Evolutionary conservation across 1,139 yeast genomes (phyloP), one percentile per base, ranked within the genome.

Genomic region (Taphrina populina): DNA sequence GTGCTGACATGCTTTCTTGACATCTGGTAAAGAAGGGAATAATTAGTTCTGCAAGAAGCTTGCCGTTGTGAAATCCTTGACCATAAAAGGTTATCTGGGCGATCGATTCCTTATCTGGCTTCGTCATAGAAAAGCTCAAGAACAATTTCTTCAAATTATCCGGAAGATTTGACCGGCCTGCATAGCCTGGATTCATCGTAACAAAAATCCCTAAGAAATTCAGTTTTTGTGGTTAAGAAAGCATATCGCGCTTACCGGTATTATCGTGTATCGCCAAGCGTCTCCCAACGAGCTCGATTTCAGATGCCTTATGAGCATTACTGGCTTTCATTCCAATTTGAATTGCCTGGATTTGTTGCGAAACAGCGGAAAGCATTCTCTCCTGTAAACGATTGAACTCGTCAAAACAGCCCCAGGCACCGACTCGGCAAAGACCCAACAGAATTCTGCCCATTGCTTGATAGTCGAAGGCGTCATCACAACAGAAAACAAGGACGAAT

Each of bases 341-440:
- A 39, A 88, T 86, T 15, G 71, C 73, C 63, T 85, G 95, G 36
- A 92, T 77, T 64, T 84, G 90, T 0, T 94, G 81, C 0, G 96
- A 84, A 0, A 88, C 84, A 0, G 96, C 92, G 69, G 96, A 87
- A 52, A 92, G 71, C 58, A 83, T 83, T 13, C 76, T 76, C 58
- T 79, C 80, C 49, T 83, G 83, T 46, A 92, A 75, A 62, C 98
- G 76, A 66, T 92, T 92, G 65, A 92, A 90, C 67, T 92, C 98
- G 68, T 92, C 98, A 70, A 92, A 92, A 67, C 97, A 90, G 2
- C 92, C 95, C 96, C 96, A 90, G 0, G 88, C 84, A 0, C 96
- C 96, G 4, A 88, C 80, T 62, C 82, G 82, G 61, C 94, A 83
- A n/a, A 88, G 74, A 53, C 98, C 98, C 15, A 81, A 67, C 44